Evolutionary conservation across 257 asterid species (phyloP), one percentile per base, ranked within the genome.

Genomic region (Hygrophila difformis): DNA sequence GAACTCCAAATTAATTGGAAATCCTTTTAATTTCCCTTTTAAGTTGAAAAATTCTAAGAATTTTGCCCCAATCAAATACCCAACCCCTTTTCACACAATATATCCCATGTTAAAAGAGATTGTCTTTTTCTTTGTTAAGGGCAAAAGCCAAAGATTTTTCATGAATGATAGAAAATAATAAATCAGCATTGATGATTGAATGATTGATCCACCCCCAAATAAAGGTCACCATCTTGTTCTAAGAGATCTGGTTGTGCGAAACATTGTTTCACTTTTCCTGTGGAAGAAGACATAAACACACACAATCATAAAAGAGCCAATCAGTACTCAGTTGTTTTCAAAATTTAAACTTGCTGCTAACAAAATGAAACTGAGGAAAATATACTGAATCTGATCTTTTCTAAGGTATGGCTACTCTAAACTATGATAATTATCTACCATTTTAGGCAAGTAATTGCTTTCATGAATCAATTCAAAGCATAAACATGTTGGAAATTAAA

Each of bases 211-310:
- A 57, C 61, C 67, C n/a, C 11, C 55, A 52, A 59, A 64, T 51
- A 66, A 67, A 57, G 35, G 75, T 68, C 82, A 77, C 75, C 82
- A 57, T 56, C 74, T 70, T 53, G 72, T 63, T 59, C 54, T 43
- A 53, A 61, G 39, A 58, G 62, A 59, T 70, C 68, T 68, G 61
- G 36, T n/a, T n/a, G 40, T 39, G 72, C 67, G 61, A 61, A 68
- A 72, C 69, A 59, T 48, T 64, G 70, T 62, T 71, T 75, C 73
- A 57, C 21, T 71, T 69, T 66, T 62, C 89, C 89, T 75, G 89
- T 65, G 57, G 74, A 76, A 77, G 71, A 69, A 74, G 70, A 72
- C 70, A 67, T 21, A 18, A 61, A 69, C 62, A 62, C 61, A 65
- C 66, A 52, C 53, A 56, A 8, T 12, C 17, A 24, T 29, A 35